Base-by-base conservation (phyloP, 768 basidiomycete species). In the Mycena sanguinolenta region DNA sequence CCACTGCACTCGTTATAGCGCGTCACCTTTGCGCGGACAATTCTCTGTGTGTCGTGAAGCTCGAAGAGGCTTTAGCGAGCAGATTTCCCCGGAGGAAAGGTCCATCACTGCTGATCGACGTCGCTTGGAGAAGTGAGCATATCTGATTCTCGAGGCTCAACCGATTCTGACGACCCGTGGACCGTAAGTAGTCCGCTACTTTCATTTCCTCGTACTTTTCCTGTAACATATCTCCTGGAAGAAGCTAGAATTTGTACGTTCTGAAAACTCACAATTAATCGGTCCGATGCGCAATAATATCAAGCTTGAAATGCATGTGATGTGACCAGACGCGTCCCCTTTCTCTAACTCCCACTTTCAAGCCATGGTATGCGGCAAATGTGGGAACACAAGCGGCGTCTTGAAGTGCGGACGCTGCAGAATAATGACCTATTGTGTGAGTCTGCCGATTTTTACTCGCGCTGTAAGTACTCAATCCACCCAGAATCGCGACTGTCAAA, bases 401-500 rank as follows among this genome's bases (percentile, higher is more conserved):
- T 14, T 25, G 44, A 60, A 60, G 36, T 60, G 58, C 23, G 21
- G 39, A 32, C 58, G 58, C 39, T 60, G 58, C 27, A 60, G 46
- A 60, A 60, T 60, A 6, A 60, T 46, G 44, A 46, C 58, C 39
- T 60, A 60, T 34, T 60, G 58, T 25, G 58, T 60, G 21, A 28
- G 58, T 59, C 42, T n/a, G n/a, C 42, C 25, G 9, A 49, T 13
- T 8, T 7, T 49, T 49, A 38, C 53, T 2, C 34, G 55, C 16
- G 21, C 39, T 55, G 42, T 57, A 39, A 27, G 39, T 34, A 21
- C 32, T 28, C 32, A 38, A 38, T 10, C n/a, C 42, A 34, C 27
- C 46, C 52, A 67, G 66, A 54, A 67, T 61, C 58, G 66, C 66
- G 50, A 67, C 53, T 67, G 58, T 52, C 66, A 67, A 23, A 23